Percentiles rank a stretch among this genome's conserved stretches.
These are phyloP conservation scores for Monilinia vaccinii-corymbosi DNA, from an alignment of 2,329 filamentous ascomycete genomes.

Conservation along the genomic window DNA sequence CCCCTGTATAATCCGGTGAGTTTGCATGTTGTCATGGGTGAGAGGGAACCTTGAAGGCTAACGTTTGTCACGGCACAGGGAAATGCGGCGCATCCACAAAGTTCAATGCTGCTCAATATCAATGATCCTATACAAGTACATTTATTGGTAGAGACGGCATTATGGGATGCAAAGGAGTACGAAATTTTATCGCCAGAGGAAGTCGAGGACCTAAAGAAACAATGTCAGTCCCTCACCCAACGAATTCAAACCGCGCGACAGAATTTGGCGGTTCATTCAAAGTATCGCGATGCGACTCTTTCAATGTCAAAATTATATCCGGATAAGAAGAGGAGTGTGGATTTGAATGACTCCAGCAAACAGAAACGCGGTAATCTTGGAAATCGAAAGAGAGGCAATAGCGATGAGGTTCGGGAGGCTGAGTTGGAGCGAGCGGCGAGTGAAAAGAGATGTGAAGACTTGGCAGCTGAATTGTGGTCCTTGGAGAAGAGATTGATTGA, in stretches of 20 bases:
- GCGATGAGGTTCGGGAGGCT: constrained; percentile 40
- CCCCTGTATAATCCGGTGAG: constrained; percentile 49
- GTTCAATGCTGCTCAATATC: constrained; percentile 49
- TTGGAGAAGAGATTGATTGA: constrained; percentile 70
- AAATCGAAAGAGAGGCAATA: constrained; percentile 34
- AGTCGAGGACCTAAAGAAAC: constrained; percentile 84
- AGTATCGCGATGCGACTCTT: constrained; percentile 85
- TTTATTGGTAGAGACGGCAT: constrained; percentile 84
- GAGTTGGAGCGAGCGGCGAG: constrained; percentile 67
- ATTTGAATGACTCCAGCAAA: constrained; percentile 37
- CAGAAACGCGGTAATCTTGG: constrained; percentile 42
- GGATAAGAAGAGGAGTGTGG: constrained; percentile 40
- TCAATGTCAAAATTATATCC: constrained; percentile 76
- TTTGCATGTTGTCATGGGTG: neutral
- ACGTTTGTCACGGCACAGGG: constrained; percentile 33
- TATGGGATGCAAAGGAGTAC: constrained; percentile 78
- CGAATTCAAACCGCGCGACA: constrained; percentile 75
- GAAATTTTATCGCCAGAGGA: constrained; percentile 86
- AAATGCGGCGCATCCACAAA: constrained; percentile 44
- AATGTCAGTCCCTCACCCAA: constrained; percentile 60
- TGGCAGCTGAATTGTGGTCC: constrained; percentile 70
- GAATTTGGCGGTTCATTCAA: constrained; percentile 81
- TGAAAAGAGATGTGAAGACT: constrained; percentile 74
- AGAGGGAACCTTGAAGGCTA: neutral
- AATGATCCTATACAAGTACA: constrained; percentile 77